phyloP scores from a whole-genome alignment of 1,284 basidiomycete genomes.

The Ceratobasidium sp. region DNA sequence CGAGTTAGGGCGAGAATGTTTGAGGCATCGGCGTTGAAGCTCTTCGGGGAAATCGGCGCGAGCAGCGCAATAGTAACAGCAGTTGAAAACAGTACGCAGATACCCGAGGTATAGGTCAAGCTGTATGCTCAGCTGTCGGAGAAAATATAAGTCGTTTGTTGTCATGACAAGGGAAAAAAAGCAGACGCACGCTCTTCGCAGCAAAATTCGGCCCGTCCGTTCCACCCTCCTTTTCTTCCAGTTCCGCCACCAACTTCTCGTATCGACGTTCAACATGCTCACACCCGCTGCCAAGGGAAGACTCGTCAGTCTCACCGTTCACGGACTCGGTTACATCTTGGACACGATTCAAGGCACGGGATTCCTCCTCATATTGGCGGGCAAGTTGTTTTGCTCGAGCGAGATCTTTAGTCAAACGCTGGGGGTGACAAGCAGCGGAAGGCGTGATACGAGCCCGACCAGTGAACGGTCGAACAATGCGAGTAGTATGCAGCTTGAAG shows the following conservation, averaged over 20 bases:
- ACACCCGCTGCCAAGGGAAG: conserved; percentile 43
- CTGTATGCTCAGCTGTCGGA: conserved; percentile 42
- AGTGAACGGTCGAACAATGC: conserved; percentile 83
- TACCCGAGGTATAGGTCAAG: conserved; percentile 88
- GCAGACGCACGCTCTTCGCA: conserved; percentile 70
- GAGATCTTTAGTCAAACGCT: conserved; percentile 83
- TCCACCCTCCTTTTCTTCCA: conserved; percentile 71
- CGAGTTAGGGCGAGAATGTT: conserved; percentile 74
- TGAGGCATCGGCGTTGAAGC: conserved; percentile 91
- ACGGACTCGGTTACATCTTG: conserved; percentile 52
- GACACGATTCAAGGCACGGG: conserved; percentile 48
- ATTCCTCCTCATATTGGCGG: conserved; percentile 77
- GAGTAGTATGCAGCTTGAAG: conserved; percentile 90
- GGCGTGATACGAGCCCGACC: conserved; percentile 84
- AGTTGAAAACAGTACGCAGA: conserved; percentile 85
- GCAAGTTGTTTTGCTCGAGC: conserved; percentile 79
- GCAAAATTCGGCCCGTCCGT: conserved; percentile 73
- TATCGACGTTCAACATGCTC: conserved; percentile 73
- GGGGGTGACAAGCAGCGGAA: conserved; percentile 81
- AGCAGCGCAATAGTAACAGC: conserved; percentile 96
- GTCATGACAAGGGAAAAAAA: not conserved
- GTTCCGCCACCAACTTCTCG: conserved; percentile 76
- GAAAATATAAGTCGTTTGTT: not conserved
- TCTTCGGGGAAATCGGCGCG: conserved; percentile 93
- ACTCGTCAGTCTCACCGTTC: conserved; percentile 61